These are phyloP conservation scores for Talaromyces proteolyticus DNA, from an alignment of 495 filamentous ascomycete genomes.

Conservation along the genomic window DNA sequence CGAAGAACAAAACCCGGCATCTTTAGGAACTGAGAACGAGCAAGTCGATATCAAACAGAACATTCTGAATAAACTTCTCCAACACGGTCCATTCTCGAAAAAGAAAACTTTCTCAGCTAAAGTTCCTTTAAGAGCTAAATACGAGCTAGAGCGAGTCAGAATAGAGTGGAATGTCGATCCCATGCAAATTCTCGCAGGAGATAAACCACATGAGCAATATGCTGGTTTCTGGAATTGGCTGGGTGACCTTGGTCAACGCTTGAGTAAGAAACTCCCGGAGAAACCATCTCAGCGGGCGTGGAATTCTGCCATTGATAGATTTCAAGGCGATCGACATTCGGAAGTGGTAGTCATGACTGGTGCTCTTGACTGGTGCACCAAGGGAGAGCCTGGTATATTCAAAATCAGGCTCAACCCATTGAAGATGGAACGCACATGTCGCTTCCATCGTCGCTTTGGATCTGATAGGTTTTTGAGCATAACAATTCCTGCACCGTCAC, in stretches of 20 bases:
- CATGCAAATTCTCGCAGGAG: slow-evolving; percentile 21
- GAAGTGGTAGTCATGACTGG: slow-evolving; percentile 38
- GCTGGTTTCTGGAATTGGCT: slow-evolving; percentile 34
- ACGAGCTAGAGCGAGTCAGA: slow-evolving; percentile 37
- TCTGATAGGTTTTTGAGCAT: slow-evolving; percentile 41
- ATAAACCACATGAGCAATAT: slow-evolving; percentile 22
- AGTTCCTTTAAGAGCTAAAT: slow-evolving; percentile 35
- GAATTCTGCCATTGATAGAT: slow-evolving; percentile 29
- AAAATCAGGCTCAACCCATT: slow-evolving; percentile 35
- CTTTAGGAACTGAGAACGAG: background rate
- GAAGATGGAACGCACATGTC: slow-evolving; percentile 36
- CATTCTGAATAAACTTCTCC: slow-evolving; percentile 21
- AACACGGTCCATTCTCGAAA: slow-evolving; percentile 27
- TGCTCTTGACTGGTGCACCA: slow-evolving; percentile 30
- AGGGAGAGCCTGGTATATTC: slow-evolving; percentile 30
- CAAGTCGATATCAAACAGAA: slow-evolving; percentile 13
- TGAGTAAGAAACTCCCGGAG: slow-evolving; percentile 28
- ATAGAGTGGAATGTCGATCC: slow-evolving; percentile 28
- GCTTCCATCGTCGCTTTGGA: slow-evolving; percentile 42
- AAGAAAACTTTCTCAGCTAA: slow-evolving; percentile 17
- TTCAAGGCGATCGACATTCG: slow-evolving; percentile 26
- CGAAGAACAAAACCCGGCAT: slow-evolving; percentile 4
- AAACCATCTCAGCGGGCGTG: slow-evolving; percentile 31
- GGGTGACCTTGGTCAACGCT: slow-evolving; percentile 19
- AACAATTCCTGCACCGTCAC: slow-evolving; percentile 28